These are phyloP conservation scores for Cryptosporidium tyzzeri DNA, from an alignment of 169 alveolate species.

Conservation along the genomic window DNA sequence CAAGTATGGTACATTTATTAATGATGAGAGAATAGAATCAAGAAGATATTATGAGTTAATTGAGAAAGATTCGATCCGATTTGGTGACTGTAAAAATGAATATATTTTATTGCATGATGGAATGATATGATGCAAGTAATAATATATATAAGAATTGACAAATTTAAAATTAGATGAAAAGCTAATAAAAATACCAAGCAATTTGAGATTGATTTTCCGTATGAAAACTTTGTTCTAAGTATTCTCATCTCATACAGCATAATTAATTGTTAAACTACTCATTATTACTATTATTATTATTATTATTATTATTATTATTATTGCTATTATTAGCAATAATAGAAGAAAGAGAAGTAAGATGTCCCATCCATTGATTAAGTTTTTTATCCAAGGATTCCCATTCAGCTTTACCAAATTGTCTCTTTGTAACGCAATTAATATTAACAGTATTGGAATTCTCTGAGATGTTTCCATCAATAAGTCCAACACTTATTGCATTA, in stretches of 20 bases:
- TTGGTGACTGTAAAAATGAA: constrained; percentile 86
- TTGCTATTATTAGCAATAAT: constrained; percentile 1
- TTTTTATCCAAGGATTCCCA: constrained; percentile 52
- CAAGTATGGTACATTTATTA: constrained; percentile 93
- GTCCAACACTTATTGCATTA: constrained; percentile 67
- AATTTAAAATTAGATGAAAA: neutral
- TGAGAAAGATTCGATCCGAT: constrained; percentile 84
- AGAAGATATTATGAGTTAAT: constrained; percentile 92
- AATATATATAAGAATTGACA: neutral
- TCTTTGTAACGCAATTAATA: constrained; percentile 52
- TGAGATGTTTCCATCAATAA: constrained; percentile 51
- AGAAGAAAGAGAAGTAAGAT: constrained; percentile 21
- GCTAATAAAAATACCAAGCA: constrained; percentile 4
- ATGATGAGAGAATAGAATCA: constrained; percentile 90
- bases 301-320: neutral
- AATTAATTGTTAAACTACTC: neutral
- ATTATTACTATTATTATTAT: constrained; percentile 9
- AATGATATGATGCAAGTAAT: neutral
- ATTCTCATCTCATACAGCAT: constrained; percentile 1
- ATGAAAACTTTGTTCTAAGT: constrained; percentile 12
- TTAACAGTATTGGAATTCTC: constrained; percentile 45
- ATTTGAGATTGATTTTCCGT: constrained; percentile 1
- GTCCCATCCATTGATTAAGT: constrained; percentile 35
- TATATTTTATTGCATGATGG: constrained; percentile 84
- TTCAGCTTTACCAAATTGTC: constrained; percentile 63